These are phyloP conservation scores for Pleurotus djamor DNA, from an alignment of 768 basidiomycete genomes.

Conservation along the genomic window DNA sequence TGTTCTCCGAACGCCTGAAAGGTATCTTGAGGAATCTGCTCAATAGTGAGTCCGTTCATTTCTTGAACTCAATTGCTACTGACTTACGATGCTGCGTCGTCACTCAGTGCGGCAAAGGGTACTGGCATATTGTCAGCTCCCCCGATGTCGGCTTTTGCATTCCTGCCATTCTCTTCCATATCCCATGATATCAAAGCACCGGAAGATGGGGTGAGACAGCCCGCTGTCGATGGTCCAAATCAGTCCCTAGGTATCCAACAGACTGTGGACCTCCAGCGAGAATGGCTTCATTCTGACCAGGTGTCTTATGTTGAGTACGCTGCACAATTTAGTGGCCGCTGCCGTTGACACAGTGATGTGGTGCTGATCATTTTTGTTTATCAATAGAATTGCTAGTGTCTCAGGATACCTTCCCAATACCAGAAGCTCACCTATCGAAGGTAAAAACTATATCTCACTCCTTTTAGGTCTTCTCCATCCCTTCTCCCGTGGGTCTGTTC, in stretches of 20 bases:
- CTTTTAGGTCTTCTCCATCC: constrained; percentile 26
- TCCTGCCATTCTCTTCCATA: background rate
- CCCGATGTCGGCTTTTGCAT: constrained; percentile 5
- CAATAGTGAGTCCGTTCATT: no score
- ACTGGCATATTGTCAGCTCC: background rate
- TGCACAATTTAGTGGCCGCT: background rate
- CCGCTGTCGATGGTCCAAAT: background rate
- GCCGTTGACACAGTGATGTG: background rate
- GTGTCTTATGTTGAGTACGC: constrained; percentile 1
- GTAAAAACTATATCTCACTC: constrained; percentile 18
- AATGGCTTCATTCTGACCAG: background rate
- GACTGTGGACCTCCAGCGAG: background rate
- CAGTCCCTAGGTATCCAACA: background rate
- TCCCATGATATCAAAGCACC: background rate
- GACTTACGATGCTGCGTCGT: no score
- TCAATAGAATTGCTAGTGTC: background rate
- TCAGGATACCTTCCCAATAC: background rate
- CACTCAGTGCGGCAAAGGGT: background rate
- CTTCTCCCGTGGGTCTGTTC: constrained; percentile 36
- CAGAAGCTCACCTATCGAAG: constrained; percentile 10
- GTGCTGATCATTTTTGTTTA: no score
- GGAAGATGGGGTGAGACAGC: background rate
- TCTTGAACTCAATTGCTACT: no score
- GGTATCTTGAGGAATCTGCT: constrained; percentile 1
- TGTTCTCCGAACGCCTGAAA: background rate